phyloP scores from a whole-genome alignment of 495 filamentous ascomycete genomes.

The Xylona heveae region DNA sequence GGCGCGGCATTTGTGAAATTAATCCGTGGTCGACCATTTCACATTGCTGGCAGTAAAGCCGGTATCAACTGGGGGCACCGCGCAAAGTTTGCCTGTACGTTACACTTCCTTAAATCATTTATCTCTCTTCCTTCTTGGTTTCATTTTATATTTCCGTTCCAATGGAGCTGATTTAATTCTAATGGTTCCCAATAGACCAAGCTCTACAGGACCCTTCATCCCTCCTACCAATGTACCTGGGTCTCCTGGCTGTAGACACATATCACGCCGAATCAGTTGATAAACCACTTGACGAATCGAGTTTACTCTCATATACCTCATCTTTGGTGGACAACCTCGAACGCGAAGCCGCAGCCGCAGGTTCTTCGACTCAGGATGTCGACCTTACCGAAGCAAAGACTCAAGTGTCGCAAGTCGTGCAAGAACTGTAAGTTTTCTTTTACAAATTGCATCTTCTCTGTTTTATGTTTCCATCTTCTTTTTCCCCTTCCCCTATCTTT shows the following conservation, averaged over 20 bases:
- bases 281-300: too few species aligned
- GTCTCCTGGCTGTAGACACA: slow-evolving; percentile 48
- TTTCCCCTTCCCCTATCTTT: too few species aligned
- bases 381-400: too few species aligned
- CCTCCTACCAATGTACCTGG: slow-evolving; percentile 59
- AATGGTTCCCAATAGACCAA: slow-evolving; percentile 12
- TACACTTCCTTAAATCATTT: background rate
- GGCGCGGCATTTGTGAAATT: slow-evolving; percentile 85
- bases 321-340: too few species aligned
- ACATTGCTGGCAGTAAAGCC: slow-evolving; percentile 17
- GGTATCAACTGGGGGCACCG: slow-evolving; percentile 12
- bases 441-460: too few species aligned
- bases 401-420: too few species aligned
- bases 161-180: slow-evolving; percentile 13
- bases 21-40: slow-evolving; percentile 40
- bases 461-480: too few species aligned
- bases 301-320: too few species aligned
- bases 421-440: too few species aligned
- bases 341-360: too few species aligned
- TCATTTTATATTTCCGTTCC: slow-evolving; percentile 2
- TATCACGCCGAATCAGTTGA: too few species aligned
- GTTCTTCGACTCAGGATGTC: too few species aligned
- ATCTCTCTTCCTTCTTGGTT: background rate
- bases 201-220: slow-evolving; percentile 26
- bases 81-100: slow-evolving; percentile 13